Conservation (phyloP, 768 basidiomycete species). For the Termitomyces bulborhizus region DNA sequence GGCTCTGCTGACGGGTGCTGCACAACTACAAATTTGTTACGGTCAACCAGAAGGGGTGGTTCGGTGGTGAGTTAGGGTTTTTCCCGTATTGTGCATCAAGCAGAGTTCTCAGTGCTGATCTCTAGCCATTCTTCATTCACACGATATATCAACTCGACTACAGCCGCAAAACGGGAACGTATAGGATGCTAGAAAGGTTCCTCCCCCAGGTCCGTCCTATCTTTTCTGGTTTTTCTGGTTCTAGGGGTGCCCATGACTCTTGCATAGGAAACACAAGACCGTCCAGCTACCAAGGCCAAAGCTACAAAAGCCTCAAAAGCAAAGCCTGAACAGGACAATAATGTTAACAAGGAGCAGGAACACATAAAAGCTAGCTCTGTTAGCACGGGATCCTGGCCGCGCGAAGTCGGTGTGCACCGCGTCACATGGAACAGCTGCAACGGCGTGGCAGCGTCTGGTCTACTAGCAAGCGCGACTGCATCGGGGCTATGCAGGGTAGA, state of each 20-base stretch:
- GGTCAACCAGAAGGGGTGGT: slow-evolving; percentile 64
- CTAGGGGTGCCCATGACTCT: not conserved
- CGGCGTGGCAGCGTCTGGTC: slow-evolving; percentile 49
- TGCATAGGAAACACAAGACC: slow-evolving; percentile 17
- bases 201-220: slow-evolving; percentile 53
- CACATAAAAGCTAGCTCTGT: slow-evolving; percentile 21
- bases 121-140: slow-evolving; percentile 70
- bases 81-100: not conserved
- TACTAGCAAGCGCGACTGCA: slow-evolving; percentile 77
- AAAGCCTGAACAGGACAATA: slow-evolving; percentile 25
- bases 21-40: slow-evolving; percentile 64
- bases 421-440: slow-evolving; percentile 78
- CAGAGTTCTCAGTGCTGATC: not conserved
- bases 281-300: slow-evolving; percentile 35
- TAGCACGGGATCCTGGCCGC: slow-evolving; percentile 70
- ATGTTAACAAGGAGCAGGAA: slow-evolving; percentile 22
- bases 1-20: slow-evolving; percentile 82
- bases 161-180: slow-evolving; percentile 66
- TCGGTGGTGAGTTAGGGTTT: slow-evolving; percentile 47
- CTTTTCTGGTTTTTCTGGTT: not conserved
- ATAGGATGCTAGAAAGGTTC: slow-evolving; percentile 85
- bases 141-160: slow-evolving; percentile 87
- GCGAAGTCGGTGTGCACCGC: slow-evolving; percentile 70
- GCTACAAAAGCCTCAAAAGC: slow-evolving; percentile 39
- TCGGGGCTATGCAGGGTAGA: slow-evolving; percentile 87